Conservation (phyloP, 2,329 filamentous ascomycete species). For the Monilinia polystroma region DNA sequence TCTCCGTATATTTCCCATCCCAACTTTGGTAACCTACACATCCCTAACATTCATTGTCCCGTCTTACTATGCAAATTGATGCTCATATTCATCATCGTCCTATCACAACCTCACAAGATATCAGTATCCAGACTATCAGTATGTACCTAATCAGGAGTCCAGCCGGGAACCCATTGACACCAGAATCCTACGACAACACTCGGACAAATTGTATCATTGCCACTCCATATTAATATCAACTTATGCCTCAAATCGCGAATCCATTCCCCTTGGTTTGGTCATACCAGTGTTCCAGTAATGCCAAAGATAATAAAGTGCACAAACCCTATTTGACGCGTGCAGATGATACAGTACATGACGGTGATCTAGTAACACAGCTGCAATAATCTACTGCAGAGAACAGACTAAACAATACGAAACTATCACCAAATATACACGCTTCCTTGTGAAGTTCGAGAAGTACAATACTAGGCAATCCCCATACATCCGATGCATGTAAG, state of each 20-base stretch:
- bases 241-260: slow-evolving; percentile 11
- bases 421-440: slow-evolving; percentile 9
- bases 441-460: slow-evolving; percentile 1
- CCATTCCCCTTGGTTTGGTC: slow-evolving; percentile 7
- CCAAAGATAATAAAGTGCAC: background rate
- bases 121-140: background rate
- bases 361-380: too few species aligned
- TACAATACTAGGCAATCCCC: background rate
- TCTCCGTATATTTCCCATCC: too few species aligned
- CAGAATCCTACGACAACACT: slow-evolving; percentile 7
- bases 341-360: background rate
- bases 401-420: background rate
- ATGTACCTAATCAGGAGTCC: background rate
- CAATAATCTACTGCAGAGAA: background rate
- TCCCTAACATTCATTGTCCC: background rate
- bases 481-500: background rate
- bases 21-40: background rate
- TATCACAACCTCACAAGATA: background rate
- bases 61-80: background rate
- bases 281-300: background rate
- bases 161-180: slow-evolving; percentile 1
- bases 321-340: slow-evolving; percentile 9
- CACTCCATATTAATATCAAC: background rate
- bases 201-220: background rate
- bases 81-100: background rate